phyloP scores from a whole-genome alignment of 805 yeast genomes.

The Hanseniaspora taiwanica region DNA sequence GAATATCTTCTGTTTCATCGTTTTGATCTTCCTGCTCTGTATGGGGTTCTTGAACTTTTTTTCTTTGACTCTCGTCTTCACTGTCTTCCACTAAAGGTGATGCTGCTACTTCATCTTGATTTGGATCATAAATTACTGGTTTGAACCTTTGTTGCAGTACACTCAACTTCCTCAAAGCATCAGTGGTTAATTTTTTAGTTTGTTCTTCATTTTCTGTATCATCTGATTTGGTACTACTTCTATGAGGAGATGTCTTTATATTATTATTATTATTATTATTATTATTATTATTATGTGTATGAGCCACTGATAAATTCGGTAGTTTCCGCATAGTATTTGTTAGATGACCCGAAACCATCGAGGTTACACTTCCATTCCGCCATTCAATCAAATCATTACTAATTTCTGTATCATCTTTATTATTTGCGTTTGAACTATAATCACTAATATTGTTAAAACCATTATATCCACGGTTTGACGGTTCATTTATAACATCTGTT shows the following conservation, averaged over 20 bases:
- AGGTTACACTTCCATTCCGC: conserved; percentile 7
- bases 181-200: conserved; percentile 26
- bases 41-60: no score
- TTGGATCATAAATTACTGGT: background rate
- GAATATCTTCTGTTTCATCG: conserved; percentile 2
- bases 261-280: conserved; percentile 16
- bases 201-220: conserved; percentile 11
- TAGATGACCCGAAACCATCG: conserved; percentile 6
- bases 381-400: conserved; percentile 7
- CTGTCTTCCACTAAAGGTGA: no score
- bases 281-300: conserved; percentile 2
- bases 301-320: no score
- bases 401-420: conserved; percentile 1
- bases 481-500: no score
- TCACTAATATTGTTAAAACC: background rate
- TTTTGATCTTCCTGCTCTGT: no score
- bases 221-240: no score
- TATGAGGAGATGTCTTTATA: no score
- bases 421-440: background rate
- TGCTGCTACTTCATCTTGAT: no score
- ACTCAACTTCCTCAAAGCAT: conserved; percentile 27
- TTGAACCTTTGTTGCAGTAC: conserved; percentile 11
- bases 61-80: conserved; percentile 1
- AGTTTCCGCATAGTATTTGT: conserved; percentile 2
- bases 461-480: no score